Evolutionary conservation across 768 basidiomycete genomes (phyloP).

Genomic region (Hysterangium stoloniferum): DNA sequence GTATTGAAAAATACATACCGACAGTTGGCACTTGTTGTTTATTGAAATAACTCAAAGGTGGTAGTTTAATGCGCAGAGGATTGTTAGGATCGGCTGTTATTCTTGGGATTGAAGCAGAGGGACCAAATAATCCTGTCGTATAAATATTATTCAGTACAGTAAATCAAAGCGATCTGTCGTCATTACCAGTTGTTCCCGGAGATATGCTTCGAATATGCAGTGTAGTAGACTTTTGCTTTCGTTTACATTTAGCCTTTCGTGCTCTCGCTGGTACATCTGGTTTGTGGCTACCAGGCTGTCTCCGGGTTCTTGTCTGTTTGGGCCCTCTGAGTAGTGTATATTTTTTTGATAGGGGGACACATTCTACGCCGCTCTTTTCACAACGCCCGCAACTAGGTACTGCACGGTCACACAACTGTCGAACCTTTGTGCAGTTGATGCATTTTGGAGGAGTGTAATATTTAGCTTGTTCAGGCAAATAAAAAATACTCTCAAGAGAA

Average conservation of each 20-base stretch:
- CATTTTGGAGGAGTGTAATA: background rate
- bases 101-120: too few relatives aligned
- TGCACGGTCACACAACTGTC: slow-evolving; percentile 2
- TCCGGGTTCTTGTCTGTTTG: background rate
- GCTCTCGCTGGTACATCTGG: background rate
- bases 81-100: too few relatives aligned
- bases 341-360: background rate
- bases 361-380: background rate
- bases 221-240: background rate
- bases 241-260: background rate
- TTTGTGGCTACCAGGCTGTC: background rate
- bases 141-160: background rate
- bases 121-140: too few relatives aligned
- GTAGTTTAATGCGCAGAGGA: too few relatives aligned
- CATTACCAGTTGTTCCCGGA: background rate
- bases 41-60: too few relatives aligned
- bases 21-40: too few relatives aligned
- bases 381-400: background rate
- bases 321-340: background rate
- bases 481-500: background rate
- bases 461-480: background rate
- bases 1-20: too few relatives aligned
- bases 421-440: background rate
- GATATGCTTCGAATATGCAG: background rate
- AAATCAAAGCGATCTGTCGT: background rate